Evolutionary conservation across 1,284 basidiomycete species (phyloP).

Genomic region (Sanghuangporus baumii): DNA sequence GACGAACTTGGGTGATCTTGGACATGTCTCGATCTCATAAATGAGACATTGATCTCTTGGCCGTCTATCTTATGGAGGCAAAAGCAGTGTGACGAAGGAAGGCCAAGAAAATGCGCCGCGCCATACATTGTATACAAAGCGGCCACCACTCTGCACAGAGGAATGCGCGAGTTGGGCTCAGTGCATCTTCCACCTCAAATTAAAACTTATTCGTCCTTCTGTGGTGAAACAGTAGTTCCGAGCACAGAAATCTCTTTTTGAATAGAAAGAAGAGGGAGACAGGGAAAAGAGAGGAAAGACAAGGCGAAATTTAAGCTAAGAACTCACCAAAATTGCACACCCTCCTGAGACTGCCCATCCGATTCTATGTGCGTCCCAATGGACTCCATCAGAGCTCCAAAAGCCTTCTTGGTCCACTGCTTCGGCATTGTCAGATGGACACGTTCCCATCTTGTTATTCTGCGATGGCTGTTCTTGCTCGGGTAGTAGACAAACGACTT

Average conservation of each 20-base stretch:
- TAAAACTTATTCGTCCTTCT: too few relatives aligned
- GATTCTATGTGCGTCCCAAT: conserved; percentile 42
- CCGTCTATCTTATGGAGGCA: neutral
- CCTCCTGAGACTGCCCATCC: conserved; percentile 39
- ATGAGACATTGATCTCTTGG: neutral
- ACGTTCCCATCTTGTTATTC: conserved; percentile 25
- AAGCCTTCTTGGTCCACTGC: conserved; percentile 54
- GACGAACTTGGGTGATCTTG: neutral
- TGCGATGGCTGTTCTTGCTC: neutral
- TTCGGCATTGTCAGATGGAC: conserved; percentile 48
- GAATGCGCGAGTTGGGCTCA: too few relatives aligned
- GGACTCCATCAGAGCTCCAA: conserved; percentile 44
- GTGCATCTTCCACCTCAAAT: too few relatives aligned
- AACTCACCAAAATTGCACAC: conserved; percentile 54
- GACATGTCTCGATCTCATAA: neutral
- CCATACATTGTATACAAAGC: neutral
- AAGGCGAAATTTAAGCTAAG: neutral
- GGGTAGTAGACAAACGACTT: neutral
- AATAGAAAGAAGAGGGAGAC: too few relatives aligned
- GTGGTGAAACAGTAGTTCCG: too few relatives aligned
- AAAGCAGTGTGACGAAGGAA: neutral
- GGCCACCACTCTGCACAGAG: neutral
- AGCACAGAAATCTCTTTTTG: too few relatives aligned
- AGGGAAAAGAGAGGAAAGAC: neutral
- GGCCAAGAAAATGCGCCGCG: neutral